phyloP scores from a whole-genome alignment of 208 protist species.

The Crithidia brevicula region DNA sequence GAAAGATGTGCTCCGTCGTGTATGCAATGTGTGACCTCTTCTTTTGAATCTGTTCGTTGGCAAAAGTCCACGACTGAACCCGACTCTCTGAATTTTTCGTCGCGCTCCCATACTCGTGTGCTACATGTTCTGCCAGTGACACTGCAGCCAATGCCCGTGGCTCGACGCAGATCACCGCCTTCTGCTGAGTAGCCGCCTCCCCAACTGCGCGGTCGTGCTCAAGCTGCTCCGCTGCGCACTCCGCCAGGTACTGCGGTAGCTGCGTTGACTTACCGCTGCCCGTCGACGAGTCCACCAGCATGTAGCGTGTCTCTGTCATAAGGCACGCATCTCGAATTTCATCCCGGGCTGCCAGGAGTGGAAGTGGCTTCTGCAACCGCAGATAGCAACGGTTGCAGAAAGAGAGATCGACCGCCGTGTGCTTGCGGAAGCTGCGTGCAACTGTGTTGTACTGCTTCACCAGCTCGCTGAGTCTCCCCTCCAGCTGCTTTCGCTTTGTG shows the following conservation, averaged over 20 bases:
- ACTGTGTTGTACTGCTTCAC: slow-evolving; percentile 9
- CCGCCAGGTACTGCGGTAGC: slow-evolving; percentile 84
- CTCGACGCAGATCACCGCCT: slow-evolving; percentile 90
- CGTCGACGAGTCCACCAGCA: slow-evolving; percentile 39
- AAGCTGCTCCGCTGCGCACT: slow-evolving; percentile 30
- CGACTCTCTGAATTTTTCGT: not conserved
- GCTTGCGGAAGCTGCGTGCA: not conserved
- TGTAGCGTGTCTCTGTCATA: not conserved
- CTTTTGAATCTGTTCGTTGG: not conserved
- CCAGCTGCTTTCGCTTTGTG: no score
- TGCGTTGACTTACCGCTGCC: slow-evolving; percentile 95
- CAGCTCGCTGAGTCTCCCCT: not conserved
- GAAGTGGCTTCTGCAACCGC: not conserved
- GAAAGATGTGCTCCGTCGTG: slow-evolving; percentile 18
- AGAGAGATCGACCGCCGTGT: not conserved
- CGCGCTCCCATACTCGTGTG: slow-evolving; percentile 88
- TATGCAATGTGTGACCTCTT: slow-evolving; percentile 11
- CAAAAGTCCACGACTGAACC: not conserved
- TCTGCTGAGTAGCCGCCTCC: not conserved
- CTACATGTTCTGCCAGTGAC: slow-evolving; percentile 95
- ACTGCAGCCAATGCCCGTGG: slow-evolving; percentile 97
- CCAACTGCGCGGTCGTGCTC: not conserved
- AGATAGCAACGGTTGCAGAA: not conserved
- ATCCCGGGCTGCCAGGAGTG: slow-evolving; percentile 10
- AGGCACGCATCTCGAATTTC: slow-evolving; percentile 1